Percentiles rank a stretch among this genome's conserved stretches.
Evolutionary conservation across 306 rosid genomes (phyloP).

Genomic region (Canavalia gladiata): DNA sequence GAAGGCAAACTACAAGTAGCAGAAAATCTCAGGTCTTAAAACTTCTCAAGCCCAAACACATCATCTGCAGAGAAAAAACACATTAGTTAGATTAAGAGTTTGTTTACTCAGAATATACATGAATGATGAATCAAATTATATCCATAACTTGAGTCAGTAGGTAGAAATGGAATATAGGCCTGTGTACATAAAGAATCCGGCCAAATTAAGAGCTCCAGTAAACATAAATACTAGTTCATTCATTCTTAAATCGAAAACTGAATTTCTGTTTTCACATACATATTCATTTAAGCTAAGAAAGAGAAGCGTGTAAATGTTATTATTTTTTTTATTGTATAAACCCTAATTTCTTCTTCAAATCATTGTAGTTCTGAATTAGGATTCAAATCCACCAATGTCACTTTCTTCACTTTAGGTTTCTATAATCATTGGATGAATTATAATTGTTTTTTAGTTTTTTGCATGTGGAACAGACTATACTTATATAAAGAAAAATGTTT

Average conservation of each 20-base stretch:
- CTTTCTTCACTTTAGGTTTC: neutral
- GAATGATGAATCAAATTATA: neutral
- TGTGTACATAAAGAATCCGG: neutral
- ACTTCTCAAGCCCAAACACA: constrained; percentile 40
- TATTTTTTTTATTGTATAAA: neutral
- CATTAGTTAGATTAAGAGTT: constrained; percentile 15
- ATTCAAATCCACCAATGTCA: neutral
- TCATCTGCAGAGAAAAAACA: constrained; percentile 50
- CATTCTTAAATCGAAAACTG: neutral
- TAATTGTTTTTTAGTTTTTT: neutral
- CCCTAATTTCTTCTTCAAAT: neutral
- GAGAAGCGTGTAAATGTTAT: too few species aligned
- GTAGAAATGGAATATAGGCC: neutral
- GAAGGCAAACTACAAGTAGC: constrained; percentile 45
- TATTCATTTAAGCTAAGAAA: neutral
- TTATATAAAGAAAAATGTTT: too few species aligned
- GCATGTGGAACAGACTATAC: neutral
- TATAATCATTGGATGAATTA: neutral
- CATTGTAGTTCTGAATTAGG: neutral
- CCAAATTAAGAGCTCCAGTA: neutral
- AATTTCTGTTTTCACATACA: neutral
- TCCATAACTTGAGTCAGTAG: neutral
- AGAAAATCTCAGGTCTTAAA: constrained; percentile 36
- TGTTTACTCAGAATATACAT: neutral
- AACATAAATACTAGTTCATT: neutral